Base-by-base conservation (phyloP, 73 alveolate genomes). In the Paramecium sonneborni region DNA sequence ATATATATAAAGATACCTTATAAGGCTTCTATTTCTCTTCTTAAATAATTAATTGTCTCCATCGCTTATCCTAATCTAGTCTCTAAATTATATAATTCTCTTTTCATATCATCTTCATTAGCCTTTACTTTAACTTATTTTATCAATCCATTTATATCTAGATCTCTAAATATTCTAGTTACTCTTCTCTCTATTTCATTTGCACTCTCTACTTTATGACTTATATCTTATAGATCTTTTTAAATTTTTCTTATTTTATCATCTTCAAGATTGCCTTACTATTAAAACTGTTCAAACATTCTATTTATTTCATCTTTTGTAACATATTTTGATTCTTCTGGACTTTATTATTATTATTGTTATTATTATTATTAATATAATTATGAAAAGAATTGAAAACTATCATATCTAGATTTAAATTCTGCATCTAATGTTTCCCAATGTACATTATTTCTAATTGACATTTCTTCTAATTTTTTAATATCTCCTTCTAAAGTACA, bases 121-220 rank as follows among this genome's bases (percentile, higher is more conserved):
- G 76, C 74, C 37, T 88, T 88, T 15, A 5, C 15, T 30, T 88
- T 88, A 0, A 88, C 94, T 88, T 88, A 10, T 6, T 88, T 88
- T 11, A 88, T 82, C 12, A 88, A 76, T 7, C 67, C 67, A 70
- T 88, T 88, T 62, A 88, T 69, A 46, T 88, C 94, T 4, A 82
- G 35, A 24, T 88, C 94, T 44, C 94, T 68, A 70, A 88, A 88
- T 28, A 88, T 56, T 48, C 94, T 62, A 41, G 87, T 88, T 6
- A 88, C 90, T 41, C 94, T 68, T 43, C 76, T 68, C 57, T 88
- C 94, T 7, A 88, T 88, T 26, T 88, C 94, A 39, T 68, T 70
- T 0, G 94, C 94, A 28, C 52, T 70, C 23, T 88, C 94, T 3
- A 88, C 94, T 37, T 88, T 88, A 11, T 38, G 62, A 44, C 38